phyloP scores from a whole-genome alignment of 2,329 filamentous ascomycete genomes.

The Bipolaris bicolor region DNA sequence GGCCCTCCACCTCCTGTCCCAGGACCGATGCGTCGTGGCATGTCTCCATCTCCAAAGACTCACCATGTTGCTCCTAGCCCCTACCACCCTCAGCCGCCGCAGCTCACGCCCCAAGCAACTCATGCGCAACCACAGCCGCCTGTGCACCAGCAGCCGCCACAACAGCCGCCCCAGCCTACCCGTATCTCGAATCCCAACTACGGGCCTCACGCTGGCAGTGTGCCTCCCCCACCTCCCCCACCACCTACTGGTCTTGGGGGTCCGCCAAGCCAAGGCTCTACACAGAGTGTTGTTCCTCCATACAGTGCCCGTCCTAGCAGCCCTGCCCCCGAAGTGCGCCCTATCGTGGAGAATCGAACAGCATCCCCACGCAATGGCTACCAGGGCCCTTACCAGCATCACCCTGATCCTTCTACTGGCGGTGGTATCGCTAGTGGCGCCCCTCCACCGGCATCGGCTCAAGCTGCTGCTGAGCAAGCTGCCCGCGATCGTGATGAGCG shows the following conservation, averaged over 20 bases:
- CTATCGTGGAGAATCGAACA: slow-evolving; percentile 81
- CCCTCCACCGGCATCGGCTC: slow-evolving; percentile 68
- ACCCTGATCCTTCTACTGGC: slow-evolving; percentile 65
- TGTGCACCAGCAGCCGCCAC: slow-evolving; percentile 38
- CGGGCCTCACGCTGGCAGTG: slow-evolving; percentile 49
- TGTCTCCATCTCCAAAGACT: slow-evolving; percentile 66
- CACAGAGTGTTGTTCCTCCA: slow-evolving; percentile 61
- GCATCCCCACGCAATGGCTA: slow-evolving; percentile 91
- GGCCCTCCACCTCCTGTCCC: slow-evolving; percentile 49
- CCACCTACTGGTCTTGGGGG: slow-evolving; percentile 59
- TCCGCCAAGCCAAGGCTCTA: slow-evolving; percentile 57
- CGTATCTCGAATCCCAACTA: slow-evolving; percentile 57
- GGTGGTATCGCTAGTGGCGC: slow-evolving; percentile 72
- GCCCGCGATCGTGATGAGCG: slow-evolving; percentile 72
- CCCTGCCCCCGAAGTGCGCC: slow-evolving; percentile 82
- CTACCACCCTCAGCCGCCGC: slow-evolving; percentile 55
- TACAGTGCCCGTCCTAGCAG: slow-evolving; percentile 74
- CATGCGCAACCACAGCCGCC: slow-evolving; percentile 56
- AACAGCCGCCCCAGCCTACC: slow-evolving; percentile 50
- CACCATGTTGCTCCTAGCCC: slow-evolving; percentile 59
- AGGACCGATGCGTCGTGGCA: slow-evolving; percentile 55
- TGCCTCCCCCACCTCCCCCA: slow-evolving; percentile 65
- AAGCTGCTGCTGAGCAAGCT: slow-evolving; percentile 71
- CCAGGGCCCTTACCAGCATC: slow-evolving; percentile 80
- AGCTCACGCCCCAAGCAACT: slow-evolving; percentile 60